Evolutionary conservation across 2,329 filamentous ascomycete species (phyloP), one percentile per base, ranked within the genome.

Genomic region (Chaetomium globosum): DNA sequence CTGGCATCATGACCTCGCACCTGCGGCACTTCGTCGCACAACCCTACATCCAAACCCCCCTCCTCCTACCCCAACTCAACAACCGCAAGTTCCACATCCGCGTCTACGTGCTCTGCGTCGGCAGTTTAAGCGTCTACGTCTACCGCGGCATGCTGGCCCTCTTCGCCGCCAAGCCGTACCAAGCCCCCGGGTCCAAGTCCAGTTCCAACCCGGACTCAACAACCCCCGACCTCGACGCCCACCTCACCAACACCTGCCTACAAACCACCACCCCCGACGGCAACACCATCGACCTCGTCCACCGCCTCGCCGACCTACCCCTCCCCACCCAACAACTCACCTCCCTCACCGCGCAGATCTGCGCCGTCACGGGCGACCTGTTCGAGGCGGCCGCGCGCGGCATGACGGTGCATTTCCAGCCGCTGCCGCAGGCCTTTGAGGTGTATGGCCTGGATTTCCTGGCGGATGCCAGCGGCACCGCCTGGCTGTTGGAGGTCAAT

Each of bases 11-110:
- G 63, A 92, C 94, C 3, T 95, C 91, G 0, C 93, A 97, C 74
- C 88, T 99, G 58, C 90, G 95, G 65, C 94, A 99, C 80, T 99
- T 99, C 79, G 88, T 98, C 73, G 93, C 90, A 5, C 95, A 99
- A 77, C 92, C 92, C 0, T 99, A 99, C 77, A 94, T 99, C 72
- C 86, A 96, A 76, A 91, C 90, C 1, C 93, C 94, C 0, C 85
- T 98, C 3, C 83, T 97, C 13, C 80, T 94, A 19, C 82, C 81
- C 2, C 83, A 81, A 31, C 80, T 79, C n/a, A 84, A 84, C 33
- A 81, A 83, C 67, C 86, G 90, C 69, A 99, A 99, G 78, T 99
- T 98, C 79, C 95, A 99, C 79, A 92, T 99, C 74, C 85, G 95
- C 53, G 92, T 90, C 1, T 99, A 99, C 77, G 91, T 97, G 28